Percentiles rank a stretch among this genome's conserved stretches.
These are phyloP conservation scores for Litchi chinensis DNA, from an alignment of 345 rosid species.

Conservation along the genomic window DNA sequence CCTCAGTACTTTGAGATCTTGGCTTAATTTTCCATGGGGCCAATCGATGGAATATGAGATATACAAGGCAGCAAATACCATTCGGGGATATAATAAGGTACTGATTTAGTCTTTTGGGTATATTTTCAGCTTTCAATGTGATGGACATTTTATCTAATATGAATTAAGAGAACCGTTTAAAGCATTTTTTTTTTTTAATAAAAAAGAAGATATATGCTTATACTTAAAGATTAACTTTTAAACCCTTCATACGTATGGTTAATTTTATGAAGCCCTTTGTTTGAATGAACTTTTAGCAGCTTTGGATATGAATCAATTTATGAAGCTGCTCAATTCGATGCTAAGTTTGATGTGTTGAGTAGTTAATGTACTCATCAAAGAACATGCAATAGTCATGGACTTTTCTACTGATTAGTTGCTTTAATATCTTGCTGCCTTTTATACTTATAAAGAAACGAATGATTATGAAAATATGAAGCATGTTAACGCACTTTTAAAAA, in stretches of 20 bases:
- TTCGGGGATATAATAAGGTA: slow-evolving; percentile 25
- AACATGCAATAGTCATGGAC: background rate
- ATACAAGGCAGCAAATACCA: slow-evolving; percentile 21
- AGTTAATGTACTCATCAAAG: background rate
- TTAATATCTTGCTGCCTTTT: background rate
- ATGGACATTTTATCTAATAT: background rate
- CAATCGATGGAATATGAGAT: slow-evolving; percentile 34
- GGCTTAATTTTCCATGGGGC: slow-evolving; percentile 36
- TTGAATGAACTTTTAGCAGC: background rate
- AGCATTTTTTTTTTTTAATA: no score
- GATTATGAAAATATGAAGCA: background rate
- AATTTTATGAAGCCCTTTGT: slow-evolving; percentile 1
- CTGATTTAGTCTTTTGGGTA: background rate
- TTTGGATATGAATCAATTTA: background rate
- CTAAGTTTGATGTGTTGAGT: background rate
- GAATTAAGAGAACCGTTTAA: background rate
- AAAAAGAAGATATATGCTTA: background rate
- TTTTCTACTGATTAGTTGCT: slow-evolving; percentile 3
- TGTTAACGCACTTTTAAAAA: background rate
- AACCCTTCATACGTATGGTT: background rate
- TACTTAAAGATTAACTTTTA: background rate
- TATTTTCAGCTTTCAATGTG: background rate
- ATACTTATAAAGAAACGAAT: background rate
- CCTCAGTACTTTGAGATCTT: slow-evolving; percentile 31
- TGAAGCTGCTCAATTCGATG: background rate